A percentile compares a stretch with the other conserved stretches of the same genome.
Conservation (phyloP, 2,329 filamentous ascomycete species). For the Cladosporium velox region DNA sequence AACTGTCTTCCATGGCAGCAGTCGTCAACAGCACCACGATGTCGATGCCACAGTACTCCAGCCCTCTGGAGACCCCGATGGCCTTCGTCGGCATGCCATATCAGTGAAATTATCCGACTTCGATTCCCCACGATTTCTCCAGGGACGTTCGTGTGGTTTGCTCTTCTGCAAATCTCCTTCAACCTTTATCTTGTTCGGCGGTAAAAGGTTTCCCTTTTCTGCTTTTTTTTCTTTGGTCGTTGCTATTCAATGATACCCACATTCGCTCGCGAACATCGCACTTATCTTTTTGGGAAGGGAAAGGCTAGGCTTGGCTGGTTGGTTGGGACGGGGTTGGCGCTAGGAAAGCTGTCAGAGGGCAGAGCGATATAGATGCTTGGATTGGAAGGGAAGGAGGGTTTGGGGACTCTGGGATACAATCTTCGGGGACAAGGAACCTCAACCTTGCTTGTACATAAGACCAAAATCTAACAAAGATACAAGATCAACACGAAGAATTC, state of each 20-base stretch:
- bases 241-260: constrained; percentile 28
- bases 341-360: background rate
- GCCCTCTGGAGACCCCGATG: constrained; percentile 30
- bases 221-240: background rate
- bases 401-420: background rate
- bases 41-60: constrained; percentile 30
- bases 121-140: background rate
- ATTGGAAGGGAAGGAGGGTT: background rate
- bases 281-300: background rate
- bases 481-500: background rate
- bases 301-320: background rate
- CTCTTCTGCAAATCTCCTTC: background rate
- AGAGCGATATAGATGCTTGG: background rate
- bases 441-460: constrained; percentile 3
- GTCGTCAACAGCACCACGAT: constrained; percentile 10
- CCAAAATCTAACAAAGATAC: background rate
- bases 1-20: constrained; percentile 37
- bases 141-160: background rate
- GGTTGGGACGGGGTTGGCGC: background rate
- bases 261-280: constrained; percentile 25
- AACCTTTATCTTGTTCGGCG: background rate
- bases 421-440: background rate
- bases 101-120: background rate
- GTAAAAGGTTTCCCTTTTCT: background rate
- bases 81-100: constrained; percentile 33